Evolutionary conservation across 805 yeast genomes (phyloP), one percentile per base, ranked within the genome.

Genomic region (Candida awuae): DNA sequence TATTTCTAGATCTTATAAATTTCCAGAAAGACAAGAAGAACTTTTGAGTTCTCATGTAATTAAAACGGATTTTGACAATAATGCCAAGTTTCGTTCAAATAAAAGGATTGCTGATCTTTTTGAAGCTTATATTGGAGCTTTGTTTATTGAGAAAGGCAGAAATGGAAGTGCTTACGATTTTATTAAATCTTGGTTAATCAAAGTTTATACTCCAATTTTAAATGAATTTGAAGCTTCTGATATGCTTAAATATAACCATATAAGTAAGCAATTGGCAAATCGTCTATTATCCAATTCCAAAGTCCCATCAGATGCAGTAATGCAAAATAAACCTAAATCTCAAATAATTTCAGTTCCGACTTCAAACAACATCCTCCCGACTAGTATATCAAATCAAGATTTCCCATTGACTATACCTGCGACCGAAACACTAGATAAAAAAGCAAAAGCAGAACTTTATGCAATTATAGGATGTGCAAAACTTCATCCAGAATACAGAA

Each of bases 51-150:
- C 58, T 58, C 32, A 63, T 63, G 30, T 35, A 6, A 36, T 37
- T 4, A 39, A 40, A 30, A 34, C 41, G 3, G 43, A 43, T 18
- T 35, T 39, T 23, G 29, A 23, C 13, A 42, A 32, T 8, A 34
- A 42, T 31, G 19, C 39, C 2, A 34, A 29, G 13, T 20, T 32
- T 15, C 82, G 83, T 7, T 73, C 69, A 41, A 71, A 71, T 47
- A 90, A 90, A 55, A 65, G 82, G 4, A 72, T 71, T 52, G 95
- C 97, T 0, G 98, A 90, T 66, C 77, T 83, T 0, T 84, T 90
- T 55, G 98, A 92, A 61, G 96, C 97, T 0, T 90, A 90, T 49
- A 70, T 92, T 33, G 97, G 95, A 6, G 98, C 94, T 0, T 59
- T 90, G 23, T 70, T 71, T 7, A 65, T 75, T 17, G 94, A 84